phyloP scores from a whole-genome alignment of 1,284 basidiomycete genomes.

The Rhodotorula sp. region DNA sequence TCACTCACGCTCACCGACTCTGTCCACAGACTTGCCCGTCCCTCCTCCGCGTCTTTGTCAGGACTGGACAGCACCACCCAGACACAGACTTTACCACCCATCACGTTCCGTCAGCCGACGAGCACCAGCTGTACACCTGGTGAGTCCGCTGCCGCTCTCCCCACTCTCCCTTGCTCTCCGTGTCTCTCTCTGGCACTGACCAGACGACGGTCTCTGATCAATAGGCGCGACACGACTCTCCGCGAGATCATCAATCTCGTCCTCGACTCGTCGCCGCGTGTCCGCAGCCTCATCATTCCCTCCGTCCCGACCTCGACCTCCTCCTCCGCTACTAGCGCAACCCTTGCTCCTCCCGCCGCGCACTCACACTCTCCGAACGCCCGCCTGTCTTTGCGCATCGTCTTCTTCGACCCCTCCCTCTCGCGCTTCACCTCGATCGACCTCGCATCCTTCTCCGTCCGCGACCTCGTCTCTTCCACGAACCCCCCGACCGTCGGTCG shows the following conservation, averaged over 20 bases:
- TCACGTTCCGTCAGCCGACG: constrained; percentile 11
- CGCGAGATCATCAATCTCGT: constrained; percentile 39
- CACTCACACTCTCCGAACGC: constrained; percentile 18
- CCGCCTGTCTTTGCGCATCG: constrained; percentile 38
- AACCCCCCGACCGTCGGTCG: not conserved
- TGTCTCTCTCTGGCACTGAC: not conserved
- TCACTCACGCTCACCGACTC: not conserved
- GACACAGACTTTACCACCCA: constrained; percentile 25
- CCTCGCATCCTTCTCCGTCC: constrained; percentile 29
- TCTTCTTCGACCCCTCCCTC: constrained; percentile 35
- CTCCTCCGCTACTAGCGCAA: too few species aligned
- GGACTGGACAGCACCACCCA: constrained; percentile 20
- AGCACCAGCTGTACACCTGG: constrained; percentile 36
- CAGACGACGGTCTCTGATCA: constrained; percentile 6
- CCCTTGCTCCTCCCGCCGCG: constrained; percentile 21
- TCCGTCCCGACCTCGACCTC: too few species aligned
- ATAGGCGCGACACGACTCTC: constrained; percentile 41
- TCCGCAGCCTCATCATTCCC: too few species aligned
- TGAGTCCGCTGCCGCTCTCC: not conserved
- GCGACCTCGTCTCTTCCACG: constrained; percentile 30
- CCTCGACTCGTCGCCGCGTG: constrained; percentile 8
- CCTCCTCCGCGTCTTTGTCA: constrained; percentile 40
- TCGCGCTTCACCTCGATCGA: constrained; percentile 30
- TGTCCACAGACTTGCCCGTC: constrained; percentile 37
- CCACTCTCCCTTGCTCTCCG: not conserved